These are phyloP conservation scores for Didymella keratinophila DNA, from an alignment of 2,329 filamentous ascomycete species.

Conservation along the genomic window DNA sequence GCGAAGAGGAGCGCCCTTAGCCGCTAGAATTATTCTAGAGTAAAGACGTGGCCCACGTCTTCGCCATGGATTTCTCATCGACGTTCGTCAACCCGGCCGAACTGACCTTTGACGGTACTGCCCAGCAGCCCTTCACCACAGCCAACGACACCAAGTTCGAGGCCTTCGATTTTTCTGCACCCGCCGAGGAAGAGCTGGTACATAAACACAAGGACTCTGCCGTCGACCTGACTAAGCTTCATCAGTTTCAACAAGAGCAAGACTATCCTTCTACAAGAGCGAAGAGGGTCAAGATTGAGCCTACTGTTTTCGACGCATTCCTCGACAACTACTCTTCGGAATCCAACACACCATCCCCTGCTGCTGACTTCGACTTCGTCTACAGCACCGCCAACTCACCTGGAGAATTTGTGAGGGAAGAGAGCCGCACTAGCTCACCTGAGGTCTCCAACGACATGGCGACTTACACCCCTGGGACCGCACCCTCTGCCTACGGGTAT, in stretches of 20 bases:
- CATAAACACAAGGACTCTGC: constrained; percentile 37
- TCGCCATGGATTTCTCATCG: constrained; percentile 31
- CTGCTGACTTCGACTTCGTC: constrained; percentile 36
- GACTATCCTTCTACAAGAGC: constrained; percentile 24
- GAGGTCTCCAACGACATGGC: constrained; percentile 36
- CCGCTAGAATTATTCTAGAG: neutral
- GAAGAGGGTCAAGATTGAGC: constrained; percentile 21
- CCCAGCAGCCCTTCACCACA: constrained; percentile 19
- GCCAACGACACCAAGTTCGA: constrained; percentile 22
- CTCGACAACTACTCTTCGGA: constrained; percentile 34
- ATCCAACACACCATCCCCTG: constrained; percentile 41
- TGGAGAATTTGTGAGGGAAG: constrained; percentile 38
- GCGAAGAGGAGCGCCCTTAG: neutral
- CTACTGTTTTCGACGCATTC: constrained; percentile 27
- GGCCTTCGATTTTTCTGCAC: constrained; percentile 28
- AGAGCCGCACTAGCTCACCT: constrained; percentile 44
- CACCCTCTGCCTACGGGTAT: constrained; percentile 19
- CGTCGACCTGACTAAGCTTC: constrained; percentile 32
- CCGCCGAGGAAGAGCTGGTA: constrained; percentile 26
- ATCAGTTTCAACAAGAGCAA: constrained; percentile 22
- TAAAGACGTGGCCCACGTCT: constrained; percentile 9
- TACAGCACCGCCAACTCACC: constrained; percentile 47
- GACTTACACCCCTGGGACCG: constrained; percentile 15
- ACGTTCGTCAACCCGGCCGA: constrained; percentile 23
- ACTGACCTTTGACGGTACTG: constrained; percentile 19